Base-by-base conservation (phyloP, 306 rosid species). In the Castanospermum australe region DNA sequence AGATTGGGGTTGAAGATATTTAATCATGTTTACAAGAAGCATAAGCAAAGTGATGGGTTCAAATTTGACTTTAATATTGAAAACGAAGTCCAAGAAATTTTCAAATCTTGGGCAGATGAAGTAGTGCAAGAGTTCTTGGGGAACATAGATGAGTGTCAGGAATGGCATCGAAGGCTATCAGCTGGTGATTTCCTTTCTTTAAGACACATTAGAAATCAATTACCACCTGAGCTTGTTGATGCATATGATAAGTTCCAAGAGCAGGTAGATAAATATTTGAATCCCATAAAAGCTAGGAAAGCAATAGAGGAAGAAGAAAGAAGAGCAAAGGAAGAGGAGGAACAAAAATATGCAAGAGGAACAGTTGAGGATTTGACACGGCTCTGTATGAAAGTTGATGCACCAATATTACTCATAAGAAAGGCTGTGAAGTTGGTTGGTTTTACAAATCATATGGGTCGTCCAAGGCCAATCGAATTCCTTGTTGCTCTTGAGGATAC, bases 391-490 rank as follows among this genome's bases (percentile, higher is more conserved):
- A 92, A 94, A 86, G 94, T 89, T 33, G 97, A 90, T 59, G 97
- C 97, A 30, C 98, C 98, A 11, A 81, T 90, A 68, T 75, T 86
- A 76, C 84, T 83, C 60, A 68, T 94, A 25, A 88, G 93, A 84
- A 87, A 89, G 87, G 91, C 90, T 20, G 94, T 94, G 64, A 92
- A 72, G 84, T 77, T 92, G 86, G 82, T 81, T 71, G 97, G 97
- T 15, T 94, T 94, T 86, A 94, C 97, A 39, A 92, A 94, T 72
- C 88, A 85, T 24, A 89, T 94, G 97, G 97, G 98, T 28, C 93
- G 94, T 64, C 98, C 97, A 6, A 85, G 87, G 85, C 97, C 97
- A 0, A 86, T 94, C 12, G 84, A 86, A 48, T 89, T 81, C 48
- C 91, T 94, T 17, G 44, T 87, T 72, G 90, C 94, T 48, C 90